These are phyloP conservation scores for Helicostylum pulchrum DNA, from an alignment of 192 early-diverging fungal species.

Conservation along the genomic window DNA sequence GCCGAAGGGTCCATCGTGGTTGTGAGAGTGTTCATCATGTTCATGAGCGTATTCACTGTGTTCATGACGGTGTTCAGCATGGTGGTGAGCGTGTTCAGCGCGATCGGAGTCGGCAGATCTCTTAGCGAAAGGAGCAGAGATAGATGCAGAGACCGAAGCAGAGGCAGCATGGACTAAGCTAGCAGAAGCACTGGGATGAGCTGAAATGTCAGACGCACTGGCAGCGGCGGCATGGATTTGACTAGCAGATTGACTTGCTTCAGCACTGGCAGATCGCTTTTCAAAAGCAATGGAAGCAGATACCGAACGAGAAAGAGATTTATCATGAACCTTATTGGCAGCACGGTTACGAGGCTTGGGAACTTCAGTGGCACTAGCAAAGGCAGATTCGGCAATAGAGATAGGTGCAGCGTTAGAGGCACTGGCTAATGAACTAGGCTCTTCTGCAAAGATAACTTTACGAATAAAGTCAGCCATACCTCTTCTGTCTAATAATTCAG, in stretches of 20 bases:
- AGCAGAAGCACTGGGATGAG: too few species aligned
- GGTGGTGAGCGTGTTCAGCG: too few species aligned
- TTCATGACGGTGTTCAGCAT: too few species aligned
- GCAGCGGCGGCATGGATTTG: background rate
- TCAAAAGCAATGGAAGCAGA: background rate
- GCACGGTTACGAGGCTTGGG: too few species aligned
- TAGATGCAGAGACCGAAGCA: too few species aligned
- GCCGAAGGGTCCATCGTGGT: too few species aligned
- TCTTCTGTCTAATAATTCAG: background rate
- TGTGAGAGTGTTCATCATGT: too few species aligned
- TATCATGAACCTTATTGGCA: too few species aligned
- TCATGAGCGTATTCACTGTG: too few species aligned
- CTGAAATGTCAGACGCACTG: background rate
- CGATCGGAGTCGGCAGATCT: background rate
- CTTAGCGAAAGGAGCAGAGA: background rate
- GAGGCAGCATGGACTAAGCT: too few species aligned
- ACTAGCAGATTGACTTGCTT: too few species aligned
- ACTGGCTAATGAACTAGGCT: background rate
- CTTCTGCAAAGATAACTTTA: background rate
- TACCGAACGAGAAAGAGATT: too few species aligned
- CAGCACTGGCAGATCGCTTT: background rate
- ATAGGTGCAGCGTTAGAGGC: background rate
- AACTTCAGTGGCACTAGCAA: background rate
- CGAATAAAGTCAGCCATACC: background rate
- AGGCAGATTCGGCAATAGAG: background rate